These are phyloP conservation scores for Chlorella sp. DNA, from an alignment of 139 green algal genomes.

Conservation along the genomic window DNA sequence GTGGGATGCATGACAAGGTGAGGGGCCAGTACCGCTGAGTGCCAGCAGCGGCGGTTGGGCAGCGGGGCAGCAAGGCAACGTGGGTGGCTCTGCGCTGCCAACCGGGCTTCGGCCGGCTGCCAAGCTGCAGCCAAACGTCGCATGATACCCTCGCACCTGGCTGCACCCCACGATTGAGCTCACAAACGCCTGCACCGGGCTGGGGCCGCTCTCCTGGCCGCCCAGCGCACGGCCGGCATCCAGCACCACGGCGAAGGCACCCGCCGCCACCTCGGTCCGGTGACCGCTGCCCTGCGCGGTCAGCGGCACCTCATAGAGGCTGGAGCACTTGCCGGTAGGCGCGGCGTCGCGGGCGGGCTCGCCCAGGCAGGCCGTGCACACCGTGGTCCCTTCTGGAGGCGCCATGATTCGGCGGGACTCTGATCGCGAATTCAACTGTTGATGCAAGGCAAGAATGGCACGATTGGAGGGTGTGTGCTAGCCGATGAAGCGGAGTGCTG, in stretches of 20 bases:
- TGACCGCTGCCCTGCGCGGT: background rate
- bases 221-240: conserved; percentile 4
- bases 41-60: background rate
- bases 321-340: background rate
- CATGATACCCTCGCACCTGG: background rate
- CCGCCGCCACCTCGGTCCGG: background rate
- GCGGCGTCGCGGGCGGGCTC: background rate
- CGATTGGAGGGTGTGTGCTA: no score
- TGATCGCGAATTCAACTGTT: no score
- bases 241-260: background rate
- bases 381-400: background rate
- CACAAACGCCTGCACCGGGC: background rate
- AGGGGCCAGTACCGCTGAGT: background rate
- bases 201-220: background rate
- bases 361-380: background rate
- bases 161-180: conserved; percentile 11
- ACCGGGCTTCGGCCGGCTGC: no score
- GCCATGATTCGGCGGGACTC: background rate
- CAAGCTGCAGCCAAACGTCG: background rate
- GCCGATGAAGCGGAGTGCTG: no score
- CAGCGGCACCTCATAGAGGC: background rate
- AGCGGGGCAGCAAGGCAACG: background rate
- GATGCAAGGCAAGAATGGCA: no score
- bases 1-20: no score
- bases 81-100: no score